Evolutionary conservation across 495 filamentous ascomycete species (phyloP).

Genomic region (Tuber umbilicatum): DNA sequence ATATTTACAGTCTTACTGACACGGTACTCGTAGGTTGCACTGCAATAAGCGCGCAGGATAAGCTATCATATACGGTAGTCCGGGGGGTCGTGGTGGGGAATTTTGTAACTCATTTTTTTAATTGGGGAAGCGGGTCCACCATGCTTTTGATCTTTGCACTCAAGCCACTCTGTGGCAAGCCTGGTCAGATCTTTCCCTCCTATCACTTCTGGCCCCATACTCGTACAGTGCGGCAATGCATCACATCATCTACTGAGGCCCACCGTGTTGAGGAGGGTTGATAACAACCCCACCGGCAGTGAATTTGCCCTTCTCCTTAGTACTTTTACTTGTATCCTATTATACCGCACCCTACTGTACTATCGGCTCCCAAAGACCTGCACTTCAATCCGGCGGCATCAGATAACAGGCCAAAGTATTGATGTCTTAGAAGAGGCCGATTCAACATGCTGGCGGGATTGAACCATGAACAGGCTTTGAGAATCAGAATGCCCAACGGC

Average conservation of each 20-base stretch:
- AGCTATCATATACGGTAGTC: no score
- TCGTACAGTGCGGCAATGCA: no score
- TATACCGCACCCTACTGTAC: background rate
- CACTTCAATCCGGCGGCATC: background rate
- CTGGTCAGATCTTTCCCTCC: no score
- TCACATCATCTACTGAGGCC: background rate
- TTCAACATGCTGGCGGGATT: background rate
- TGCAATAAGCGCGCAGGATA: no score
- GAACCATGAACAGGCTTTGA: background rate
- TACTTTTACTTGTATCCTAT: background rate
- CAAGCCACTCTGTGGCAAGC: no score
- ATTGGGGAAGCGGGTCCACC: no score
- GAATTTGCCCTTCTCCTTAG: background rate
- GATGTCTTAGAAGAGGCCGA: background rate
- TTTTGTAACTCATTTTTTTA: no score
- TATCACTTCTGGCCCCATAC: background rate
- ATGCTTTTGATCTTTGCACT: no score
- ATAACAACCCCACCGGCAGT: background rate
- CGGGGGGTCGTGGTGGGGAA: no score
- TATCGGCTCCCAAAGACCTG: background rate
- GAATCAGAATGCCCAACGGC: background rate
- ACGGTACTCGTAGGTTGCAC: no score
- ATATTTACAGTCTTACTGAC: no score
- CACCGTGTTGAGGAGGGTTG: background rate
- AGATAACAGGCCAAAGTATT: background rate